Percentiles rank a stretch among this genome's conserved stretches.
Evolutionary conservation across 306 rosid species (phyloP).

Genomic region (Casuarina glauca): DNA sequence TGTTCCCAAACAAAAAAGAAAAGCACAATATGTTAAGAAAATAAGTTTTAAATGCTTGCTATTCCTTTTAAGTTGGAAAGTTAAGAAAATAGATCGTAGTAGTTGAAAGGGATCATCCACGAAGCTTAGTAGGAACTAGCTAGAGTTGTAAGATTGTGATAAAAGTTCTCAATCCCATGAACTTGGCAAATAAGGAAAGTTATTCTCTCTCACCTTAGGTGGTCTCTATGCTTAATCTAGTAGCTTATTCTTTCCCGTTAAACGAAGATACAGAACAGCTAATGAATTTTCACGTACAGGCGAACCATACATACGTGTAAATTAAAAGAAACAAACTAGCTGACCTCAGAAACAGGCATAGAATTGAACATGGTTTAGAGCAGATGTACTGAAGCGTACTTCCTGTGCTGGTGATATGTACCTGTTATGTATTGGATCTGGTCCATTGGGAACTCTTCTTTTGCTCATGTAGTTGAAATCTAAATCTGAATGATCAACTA

Average conservation of each 20-base stretch:
- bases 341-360: background rate
- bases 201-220: background rate
- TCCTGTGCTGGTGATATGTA: constrained; percentile 11
- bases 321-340: background rate
- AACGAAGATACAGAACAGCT: no score
- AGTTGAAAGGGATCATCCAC: background rate
- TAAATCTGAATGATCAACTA: constrained; percentile 47
- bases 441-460: constrained; percentile 89
- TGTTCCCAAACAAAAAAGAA: background rate
- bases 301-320: background rate
- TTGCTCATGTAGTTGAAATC: constrained; percentile 76
- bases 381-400: background rate
- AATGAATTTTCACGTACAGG: no score
- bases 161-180: background rate
- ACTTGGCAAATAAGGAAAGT: background rate
- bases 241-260: no score
- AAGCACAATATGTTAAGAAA: background rate
- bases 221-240: no score
- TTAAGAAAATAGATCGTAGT: background rate
- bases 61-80: background rate
- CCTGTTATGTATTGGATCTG: constrained; percentile 99
- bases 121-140: background rate
- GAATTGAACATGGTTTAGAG: background rate
- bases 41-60: background rate
- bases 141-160: background rate